Base-by-base conservation (phyloP, 345 rosid species). In the Laguncularia racemosa region DNA sequence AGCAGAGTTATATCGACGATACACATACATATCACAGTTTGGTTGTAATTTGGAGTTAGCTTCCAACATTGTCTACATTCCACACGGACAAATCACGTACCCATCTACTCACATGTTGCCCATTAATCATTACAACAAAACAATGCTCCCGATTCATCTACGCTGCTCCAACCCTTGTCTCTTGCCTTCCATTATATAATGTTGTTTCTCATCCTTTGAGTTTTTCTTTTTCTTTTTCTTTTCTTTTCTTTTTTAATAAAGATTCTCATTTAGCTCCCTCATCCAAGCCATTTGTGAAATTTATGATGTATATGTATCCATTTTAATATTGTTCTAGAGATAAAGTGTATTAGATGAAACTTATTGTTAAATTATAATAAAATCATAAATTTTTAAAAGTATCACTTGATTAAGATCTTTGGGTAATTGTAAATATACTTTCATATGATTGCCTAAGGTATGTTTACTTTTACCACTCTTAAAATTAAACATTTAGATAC, bases 81-180 rank as follows among this genome's bases (percentile, higher is more conserved):
- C 62, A 70, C 53, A 64, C 14, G 18, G 88, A 74, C 84, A 82
- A 77, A 82, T 66, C 17, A 74, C 52, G 84, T 70, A 79, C 82
- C 81, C 84, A 77, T 56, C 73, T 61, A 74, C 67, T 82, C 84
- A 82, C 88, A 79, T 79, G 83, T 82, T 73, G 67, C 77, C 70
- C 67, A 13, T 71, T 77, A 70, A 79, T 82, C 76, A 77, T 82
- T 61, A 75, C 84, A 77, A 79, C 74, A 63, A 67, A 79, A 82
- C 84, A 82, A 79, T 53, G 14, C 70, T 68, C 68, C 74, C 76
- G 71, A 71, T 75, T 59, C 78, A 48, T 63, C 20, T 51, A 44
- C 60, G 14, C 74, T 72, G 73, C 58, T 51, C 78, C 63, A 55
- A n/a, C 64, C 58, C 66, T 70, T 79, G 73, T 70, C 74, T 62